These are phyloP conservation scores for Aureobasidium mangrovei DNA, from an alignment of 2,329 filamentous ascomycete genomes.

Conservation along the genomic window DNA sequence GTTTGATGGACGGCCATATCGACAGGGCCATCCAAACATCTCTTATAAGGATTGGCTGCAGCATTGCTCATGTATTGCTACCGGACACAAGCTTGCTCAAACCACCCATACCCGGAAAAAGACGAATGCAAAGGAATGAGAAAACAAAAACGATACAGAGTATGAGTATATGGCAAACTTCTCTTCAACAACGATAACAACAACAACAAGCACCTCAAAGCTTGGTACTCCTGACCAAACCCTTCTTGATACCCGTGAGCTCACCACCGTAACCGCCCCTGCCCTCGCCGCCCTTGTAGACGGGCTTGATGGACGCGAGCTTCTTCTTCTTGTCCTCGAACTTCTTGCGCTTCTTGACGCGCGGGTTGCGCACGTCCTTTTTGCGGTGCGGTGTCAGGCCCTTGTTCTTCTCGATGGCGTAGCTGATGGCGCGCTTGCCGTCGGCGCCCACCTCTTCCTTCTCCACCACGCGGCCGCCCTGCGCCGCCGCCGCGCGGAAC, in stretches of 20 bases:
- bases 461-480: constrained; percentile 54
- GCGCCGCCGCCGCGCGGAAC: constrained; percentile 44
- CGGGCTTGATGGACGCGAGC: constrained; percentile 71
- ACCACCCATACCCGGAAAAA: no score
- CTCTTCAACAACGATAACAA: not conserved
- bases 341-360: constrained; percentile 97
- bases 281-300: constrained; percentile 79
- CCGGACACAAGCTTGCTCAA: no score
- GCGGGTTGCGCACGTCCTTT: constrained; percentile 90
- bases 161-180: no score
- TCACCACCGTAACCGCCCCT: constrained; percentile 85
- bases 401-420: constrained; percentile 96
- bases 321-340: constrained; percentile 98
- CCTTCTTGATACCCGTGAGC: constrained; percentile 88
- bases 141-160: no score
- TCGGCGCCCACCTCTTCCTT: constrained; percentile 65
- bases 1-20: no score
- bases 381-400: constrained; percentile 79
- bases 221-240: constrained; percentile 87
- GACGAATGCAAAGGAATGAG: not conserved
- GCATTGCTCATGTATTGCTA: no score
- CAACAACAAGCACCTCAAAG: constrained; percentile 33
- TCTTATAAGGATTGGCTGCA: no score
- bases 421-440: constrained; percentile 86
- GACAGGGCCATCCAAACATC: no score